A percentile compares a stretch with the other conserved stretches of the same genome.
Evolutionary conservation across 2,329 filamentous ascomycete genomes (phyloP).

Genomic region (Cytospora schulzeri): DNA sequence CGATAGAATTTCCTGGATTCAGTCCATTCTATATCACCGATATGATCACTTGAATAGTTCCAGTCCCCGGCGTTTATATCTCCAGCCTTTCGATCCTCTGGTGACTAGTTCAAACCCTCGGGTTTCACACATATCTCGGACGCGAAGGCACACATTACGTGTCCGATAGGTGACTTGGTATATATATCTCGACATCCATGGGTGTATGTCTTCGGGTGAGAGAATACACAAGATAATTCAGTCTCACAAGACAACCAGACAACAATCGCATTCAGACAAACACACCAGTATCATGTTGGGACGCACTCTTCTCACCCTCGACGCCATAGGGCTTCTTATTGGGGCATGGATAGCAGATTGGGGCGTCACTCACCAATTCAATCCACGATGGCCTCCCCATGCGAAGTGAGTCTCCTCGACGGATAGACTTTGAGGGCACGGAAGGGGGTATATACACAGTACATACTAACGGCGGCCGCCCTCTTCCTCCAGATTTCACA

Average conservation of each 20-base stretch:
- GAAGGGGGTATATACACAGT: neutral
- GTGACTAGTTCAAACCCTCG: no score
- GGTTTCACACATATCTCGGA: neutral
- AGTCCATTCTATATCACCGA: no score
- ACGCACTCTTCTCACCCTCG: slow-evolving; percentile 44
- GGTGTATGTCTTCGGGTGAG: no score
- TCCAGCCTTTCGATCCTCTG: no score
- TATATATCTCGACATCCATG: no score
- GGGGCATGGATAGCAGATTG: slow-evolving; percentile 44
- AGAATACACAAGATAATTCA: neutral
- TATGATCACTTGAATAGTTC: no score
- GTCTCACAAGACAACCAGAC: no score
- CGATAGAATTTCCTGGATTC: no score
- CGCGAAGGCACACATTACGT: neutral
- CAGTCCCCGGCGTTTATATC: no score
- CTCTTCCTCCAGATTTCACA: slow-evolving; percentile 41
- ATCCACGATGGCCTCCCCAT: slow-evolving; percentile 49
- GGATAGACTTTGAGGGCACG: neutral
- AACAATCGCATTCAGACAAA: neutral
- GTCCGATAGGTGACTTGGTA: no score
- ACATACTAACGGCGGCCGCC: slow-evolving; percentile 3
- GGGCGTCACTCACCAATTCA: slow-evolving; percentile 45
- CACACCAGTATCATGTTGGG: slow-evolving; percentile 37
- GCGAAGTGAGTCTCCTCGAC: slow-evolving; percentile 40
- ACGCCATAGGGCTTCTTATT: slow-evolving; percentile 41